These are phyloP conservation scores for Nasturtium officinale DNA, from an alignment of 345 rosid genomes.

Conservation along the genomic window DNA sequence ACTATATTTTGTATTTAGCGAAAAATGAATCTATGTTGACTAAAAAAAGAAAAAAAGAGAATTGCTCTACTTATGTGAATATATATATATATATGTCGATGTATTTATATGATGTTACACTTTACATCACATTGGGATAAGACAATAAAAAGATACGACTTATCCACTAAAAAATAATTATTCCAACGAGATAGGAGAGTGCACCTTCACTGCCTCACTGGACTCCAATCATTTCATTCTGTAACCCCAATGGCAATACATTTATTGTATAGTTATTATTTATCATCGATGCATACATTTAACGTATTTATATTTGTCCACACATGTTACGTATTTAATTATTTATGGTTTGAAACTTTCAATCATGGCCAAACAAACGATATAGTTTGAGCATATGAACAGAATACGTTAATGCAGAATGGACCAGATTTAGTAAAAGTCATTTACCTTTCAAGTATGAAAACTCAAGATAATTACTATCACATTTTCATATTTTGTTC, in stretches of 20 bases:
- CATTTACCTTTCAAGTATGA: not conserved
- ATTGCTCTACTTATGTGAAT: not conserved
- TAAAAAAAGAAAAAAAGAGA: not conserved
- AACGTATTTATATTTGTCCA: constrained; percentile 1
- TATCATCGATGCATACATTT: constrained; percentile 5
- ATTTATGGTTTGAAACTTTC: constrained; percentile 1
- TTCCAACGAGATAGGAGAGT: constrained; percentile 23
- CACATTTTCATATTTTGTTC: too few relatives aligned
- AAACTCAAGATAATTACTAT: not conserved
- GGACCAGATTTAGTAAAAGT: not conserved
- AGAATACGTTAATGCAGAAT: not conserved
- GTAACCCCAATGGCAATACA: not conserved
- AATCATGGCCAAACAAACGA: constrained; percentile 1
- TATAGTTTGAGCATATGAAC: not conserved
- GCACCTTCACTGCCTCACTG: constrained; percentile 27
- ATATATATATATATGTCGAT: not conserved
- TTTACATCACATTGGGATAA: constrained; percentile 20
- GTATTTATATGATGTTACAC: constrained; percentile 4
- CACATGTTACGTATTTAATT: not conserved
- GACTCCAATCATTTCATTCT: constrained; percentile 22
- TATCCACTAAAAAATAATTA: constrained; percentile 21
- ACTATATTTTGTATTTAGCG: not conserved
- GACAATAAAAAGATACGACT: constrained; percentile 28
- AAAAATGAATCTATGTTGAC: not conserved
- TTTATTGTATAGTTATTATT: constrained; percentile 14